phyloP scores from a whole-genome alignment of 441 rosid species.

The Populus hybrid region DNA sequence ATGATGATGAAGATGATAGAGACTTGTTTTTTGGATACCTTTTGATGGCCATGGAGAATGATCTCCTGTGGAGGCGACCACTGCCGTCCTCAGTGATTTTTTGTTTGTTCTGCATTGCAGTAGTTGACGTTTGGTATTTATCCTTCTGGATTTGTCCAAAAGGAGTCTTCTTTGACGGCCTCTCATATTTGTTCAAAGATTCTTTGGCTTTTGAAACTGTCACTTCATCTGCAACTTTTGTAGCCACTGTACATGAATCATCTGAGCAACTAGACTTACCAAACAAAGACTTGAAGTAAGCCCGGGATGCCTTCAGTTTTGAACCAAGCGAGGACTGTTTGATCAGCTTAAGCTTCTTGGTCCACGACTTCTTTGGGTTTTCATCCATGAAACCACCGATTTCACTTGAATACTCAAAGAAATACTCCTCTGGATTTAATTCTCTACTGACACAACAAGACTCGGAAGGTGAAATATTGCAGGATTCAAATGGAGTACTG shows the following conservation, averaged over 20 bases:
- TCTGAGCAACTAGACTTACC: conserved; percentile 53
- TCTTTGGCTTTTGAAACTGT: conserved; percentile 37
- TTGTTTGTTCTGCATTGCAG: conserved; percentile 17
- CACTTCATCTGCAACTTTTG: conserved; percentile 50
- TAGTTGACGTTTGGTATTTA: conserved; percentile 30
- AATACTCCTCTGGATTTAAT: conserved; percentile 61
- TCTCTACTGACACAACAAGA: conserved; percentile 74
- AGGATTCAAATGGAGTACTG: conserved; percentile 61
- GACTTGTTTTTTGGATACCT: conserved; percentile 49
- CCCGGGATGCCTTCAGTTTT: conserved; percentile 72
- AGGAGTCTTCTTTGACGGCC: conserved; percentile 35
- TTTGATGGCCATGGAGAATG: conserved; percentile 71
- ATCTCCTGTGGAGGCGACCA: conserved; percentile 51
- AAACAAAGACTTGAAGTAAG: conserved; percentile 66
- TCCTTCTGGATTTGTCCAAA: conserved; percentile 53
- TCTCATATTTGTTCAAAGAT: conserved; percentile 25
- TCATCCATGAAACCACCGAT: conserved; percentile 24
- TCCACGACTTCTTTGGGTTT: conserved; percentile 65
- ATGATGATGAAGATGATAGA: conserved; percentile 42
- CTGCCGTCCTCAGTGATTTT: conserved; percentile 31
- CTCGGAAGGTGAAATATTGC: conserved; percentile 37
- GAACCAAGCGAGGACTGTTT: conserved; percentile 53
- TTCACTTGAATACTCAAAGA: conserved; percentile 34
- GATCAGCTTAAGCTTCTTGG: conserved; percentile 60
- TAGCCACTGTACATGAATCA: conserved; percentile 36